Evolutionary conservation across 2,329 filamentous ascomycete species (phyloP).

Genomic region (Microdochium nivale): DNA sequence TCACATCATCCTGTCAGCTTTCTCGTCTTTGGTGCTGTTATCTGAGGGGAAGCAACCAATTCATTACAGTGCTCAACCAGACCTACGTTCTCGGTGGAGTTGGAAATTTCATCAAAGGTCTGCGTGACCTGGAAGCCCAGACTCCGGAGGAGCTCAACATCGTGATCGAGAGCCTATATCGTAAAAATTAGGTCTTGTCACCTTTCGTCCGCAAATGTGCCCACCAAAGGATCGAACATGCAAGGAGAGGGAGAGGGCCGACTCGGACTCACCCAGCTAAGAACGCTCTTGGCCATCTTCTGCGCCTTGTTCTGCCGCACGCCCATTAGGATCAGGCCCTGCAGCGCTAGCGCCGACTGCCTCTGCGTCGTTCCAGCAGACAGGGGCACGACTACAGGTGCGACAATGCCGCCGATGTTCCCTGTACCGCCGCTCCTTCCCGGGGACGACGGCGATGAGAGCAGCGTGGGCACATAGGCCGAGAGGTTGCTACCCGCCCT

Average conservation of each 20-base stretch:
- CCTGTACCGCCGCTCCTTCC: constrained; percentile 42
- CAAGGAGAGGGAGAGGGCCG: background rate
- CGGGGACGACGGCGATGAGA: background rate
- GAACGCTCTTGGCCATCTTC: constrained; percentile 61
- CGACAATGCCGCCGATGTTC: constrained; percentile 66
- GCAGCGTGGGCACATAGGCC: constrained; percentile 60
- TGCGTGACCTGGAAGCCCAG: constrained; percentile 24
- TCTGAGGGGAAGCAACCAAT: too few relatives aligned
- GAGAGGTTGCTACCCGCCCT: constrained; percentile 60
- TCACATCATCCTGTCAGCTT: too few relatives aligned
- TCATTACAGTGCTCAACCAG: too few relatives aligned
- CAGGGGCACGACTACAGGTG: constrained; percentile 64
- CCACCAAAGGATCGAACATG: background rate
- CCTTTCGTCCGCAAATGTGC: background rate
- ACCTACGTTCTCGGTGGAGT: constrained; percentile 23
- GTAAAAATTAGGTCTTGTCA: constrained; percentile 14
- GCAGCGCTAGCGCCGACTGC: constrained; percentile 60
- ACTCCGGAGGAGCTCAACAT: constrained; percentile 17
- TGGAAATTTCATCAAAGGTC: constrained; percentile 22
- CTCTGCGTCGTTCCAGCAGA: constrained; percentile 22
- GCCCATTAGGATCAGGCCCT: constrained; percentile 72
- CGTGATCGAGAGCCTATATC: constrained; percentile 21
- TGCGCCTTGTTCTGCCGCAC: constrained; percentile 76
- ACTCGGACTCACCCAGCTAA: constrained; percentile 64
- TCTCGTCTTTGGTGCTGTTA: too few relatives aligned